Evolutionary conservation across 1,284 basidiomycete species (phyloP), one percentile per base, ranked within the genome.

Genomic region (Lentinula novae-zelandiae): DNA sequence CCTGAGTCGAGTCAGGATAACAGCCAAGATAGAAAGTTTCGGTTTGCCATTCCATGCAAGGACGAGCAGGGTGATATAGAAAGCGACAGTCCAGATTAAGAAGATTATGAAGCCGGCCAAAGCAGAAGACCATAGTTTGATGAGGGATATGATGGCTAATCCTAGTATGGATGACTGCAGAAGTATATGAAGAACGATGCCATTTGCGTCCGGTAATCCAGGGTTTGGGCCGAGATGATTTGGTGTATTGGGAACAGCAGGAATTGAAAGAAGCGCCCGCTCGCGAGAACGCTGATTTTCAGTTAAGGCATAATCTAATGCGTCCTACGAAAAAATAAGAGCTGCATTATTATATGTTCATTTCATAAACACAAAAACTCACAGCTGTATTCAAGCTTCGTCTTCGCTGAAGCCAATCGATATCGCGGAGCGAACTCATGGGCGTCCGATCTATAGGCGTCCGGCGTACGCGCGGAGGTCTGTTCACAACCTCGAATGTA

Each of bases 381-480:
- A 91, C 90, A 73, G 88, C 82, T 60, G 82, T 79, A 66, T 82
- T 85, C 33, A 87, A 73, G 69, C 85, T 90, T 60, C 88, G 80
- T 57, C 90, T 79, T 50, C 86, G 81, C 62, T 86, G 81, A 27
- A 90, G 74, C 90, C 90, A 92, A 67, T 89, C 87, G 60, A 89
- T 76, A 67, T 92, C 87, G 40, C 84, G 82, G 39, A 91, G 75
- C 63, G 80, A 84, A 61, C 82, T 63, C 70, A 81, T 27, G 58
- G 38, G 57, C 56, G 69, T 48, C 75, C 76, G 60, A 74, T 71
- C 58, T 62, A 48, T n/a, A 7, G 52, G 57, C 38, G 69, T 59
- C 72, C 67, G 69, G 75, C 68, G 69, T 78, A 68, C 72, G 76
- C 83, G 79, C 12, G 72, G 67, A 8, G 85, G 86, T 48, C 90